Base-by-base conservation (phyloP, 768 basidiomycete species). In the Filobasidium floriforme region DNA sequence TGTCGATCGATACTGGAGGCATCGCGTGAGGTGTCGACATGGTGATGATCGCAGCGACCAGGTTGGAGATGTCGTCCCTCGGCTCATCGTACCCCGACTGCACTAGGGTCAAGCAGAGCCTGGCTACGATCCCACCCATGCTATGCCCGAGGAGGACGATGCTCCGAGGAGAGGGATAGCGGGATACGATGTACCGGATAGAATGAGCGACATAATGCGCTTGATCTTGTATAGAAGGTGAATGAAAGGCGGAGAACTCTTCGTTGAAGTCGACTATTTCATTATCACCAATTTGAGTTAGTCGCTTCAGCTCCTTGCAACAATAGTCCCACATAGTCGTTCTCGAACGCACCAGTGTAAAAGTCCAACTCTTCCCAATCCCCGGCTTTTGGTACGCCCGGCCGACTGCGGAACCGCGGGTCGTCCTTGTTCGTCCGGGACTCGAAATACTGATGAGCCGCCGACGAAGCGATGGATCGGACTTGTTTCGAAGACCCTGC, bases 91-190 rank as follows among this genome's bases (percentile, higher is more conserved):
- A 46, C 0, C 32, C 59, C 41, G 61, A 12, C 46, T 15, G 70
- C 7, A 86, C 85, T 1, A 88, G 85, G 11, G 93, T 84, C 15
- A 93, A 82, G 6, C 70, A 62, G 6, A 89, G 86, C 0, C 86
- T 85, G 10, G 90, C 91, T 5, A 94, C 92, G 57, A 94, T 81
- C 11, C 96, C 96, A 26, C 96, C 96, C 96, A 99, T 99, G 12
- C 93, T 97, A 76, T 98, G 94, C 1, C 89, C 96, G 76, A 98
- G 81, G 66, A 98, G 74, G 57, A 88, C 84, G 63, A 98, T 15
- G 80, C 67, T 22, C 51, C 9, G 59, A 15, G 18, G 46, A 14
- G 46, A 49, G 24, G 72, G 71, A 28, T 97, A 96, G 29, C 85
- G 80, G 0, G 88, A 87, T 44, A 92, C 84, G 68, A 97, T 88